Evolutionary conservation across 768 basidiomycete genomes (phyloP), one percentile per base, ranked within the genome.

Genomic region (Rubroboletus satanas): DNA sequence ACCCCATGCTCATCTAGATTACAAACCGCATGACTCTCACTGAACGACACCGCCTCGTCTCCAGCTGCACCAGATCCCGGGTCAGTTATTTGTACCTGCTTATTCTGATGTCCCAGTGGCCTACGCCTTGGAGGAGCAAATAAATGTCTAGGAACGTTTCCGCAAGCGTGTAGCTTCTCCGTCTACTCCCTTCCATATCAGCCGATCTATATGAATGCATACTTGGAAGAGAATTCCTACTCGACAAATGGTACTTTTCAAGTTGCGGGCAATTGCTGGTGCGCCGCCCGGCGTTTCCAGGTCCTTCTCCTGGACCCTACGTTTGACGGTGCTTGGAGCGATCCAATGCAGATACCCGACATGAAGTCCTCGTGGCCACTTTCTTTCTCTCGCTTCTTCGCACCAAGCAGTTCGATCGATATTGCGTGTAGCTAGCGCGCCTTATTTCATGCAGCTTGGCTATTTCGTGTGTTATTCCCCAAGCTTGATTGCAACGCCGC

Each of bases 311-410:
- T 60, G 57, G 60, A 54, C 61, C 60, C 58, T 64, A 50, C 58
- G 43, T 60, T 60, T 48, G 56, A 62, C 60, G 18, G 57, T 61
- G 56, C 57, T 63, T 71, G 65, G 67, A 67, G 65, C 63, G 69
- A 72, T 72, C 61, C 58, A 61, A 61, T 59, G 56, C 68, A 71
- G 69, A 72, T 71, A 71, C 63, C 67, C 69, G 69, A 71, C 64
- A 71, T 71, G 71, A 71, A 67, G 43, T 62, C 66, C 70, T 67
- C 70, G 67, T 71, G 68, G 64, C 39, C 55, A 45, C 55, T 66
- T 53, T 59, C 61, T 62, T 51, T 60, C 60, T 64, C 61, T 69
- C 66, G 62, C 65, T 65, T 69, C 64, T 68, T 66, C 58, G 54
- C 66, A 63, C 71, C 63, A 59, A 67, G 48, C 66, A 52, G 57